Evolutionary conservation across 495 filamentous ascomycete species (phyloP).

Genomic region (Tricharina praecox): DNA sequence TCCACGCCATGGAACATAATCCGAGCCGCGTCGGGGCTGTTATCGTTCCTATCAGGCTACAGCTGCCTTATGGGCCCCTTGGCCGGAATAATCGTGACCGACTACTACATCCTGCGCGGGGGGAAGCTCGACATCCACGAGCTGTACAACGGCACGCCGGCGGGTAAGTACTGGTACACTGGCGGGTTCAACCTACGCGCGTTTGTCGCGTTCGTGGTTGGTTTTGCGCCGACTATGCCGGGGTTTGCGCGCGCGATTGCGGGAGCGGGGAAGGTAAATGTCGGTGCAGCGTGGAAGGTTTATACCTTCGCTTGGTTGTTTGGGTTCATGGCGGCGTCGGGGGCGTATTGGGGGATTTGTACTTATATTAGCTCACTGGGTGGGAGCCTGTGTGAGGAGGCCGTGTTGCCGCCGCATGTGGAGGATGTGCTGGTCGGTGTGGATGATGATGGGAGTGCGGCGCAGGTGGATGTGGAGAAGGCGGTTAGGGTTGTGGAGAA

Average conservation of each 20-base stretch:
- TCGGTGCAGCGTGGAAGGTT: slow-evolving; percentile 28
- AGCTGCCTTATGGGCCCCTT: slow-evolving; percentile 34
- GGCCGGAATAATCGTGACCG: slow-evolving; percentile 32
- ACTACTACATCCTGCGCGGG: slow-evolving; percentile 32
- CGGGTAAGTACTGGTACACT: slow-evolving; percentile 30
- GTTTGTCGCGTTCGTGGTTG: slow-evolving; percentile 28
- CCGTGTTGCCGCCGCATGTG: slow-evolving; percentile 28
- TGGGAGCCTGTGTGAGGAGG: slow-evolving; percentile 28
- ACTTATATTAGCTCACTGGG: slow-evolving; percentile 28
- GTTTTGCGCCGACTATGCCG: slow-evolving; percentile 31
- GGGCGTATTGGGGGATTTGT: slow-evolving; percentile 29
- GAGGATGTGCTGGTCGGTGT: neutral
- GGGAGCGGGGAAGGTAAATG: slow-evolving; percentile 23
- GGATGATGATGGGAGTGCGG: neutral
- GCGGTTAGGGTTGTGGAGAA: no score
- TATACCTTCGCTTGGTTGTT: slow-evolving; percentile 30
- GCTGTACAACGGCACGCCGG: slow-evolving; percentile 29
- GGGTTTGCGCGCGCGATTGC: slow-evolving; percentile 28
- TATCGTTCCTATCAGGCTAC: slow-evolving; percentile 34
- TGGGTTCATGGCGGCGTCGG: slow-evolving; percentile 27
- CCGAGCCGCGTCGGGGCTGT: slow-evolving; percentile 30
- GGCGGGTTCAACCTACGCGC: slow-evolving; percentile 32
- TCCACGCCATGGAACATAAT: slow-evolving; percentile 38
- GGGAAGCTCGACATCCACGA: slow-evolving; percentile 27
- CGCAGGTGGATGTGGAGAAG: slow-evolving; percentile 2